phyloP scores from a whole-genome alignment of 371 early-diverging fungal genomes.

The Homolaphlyctis polyrhiza region DNA sequence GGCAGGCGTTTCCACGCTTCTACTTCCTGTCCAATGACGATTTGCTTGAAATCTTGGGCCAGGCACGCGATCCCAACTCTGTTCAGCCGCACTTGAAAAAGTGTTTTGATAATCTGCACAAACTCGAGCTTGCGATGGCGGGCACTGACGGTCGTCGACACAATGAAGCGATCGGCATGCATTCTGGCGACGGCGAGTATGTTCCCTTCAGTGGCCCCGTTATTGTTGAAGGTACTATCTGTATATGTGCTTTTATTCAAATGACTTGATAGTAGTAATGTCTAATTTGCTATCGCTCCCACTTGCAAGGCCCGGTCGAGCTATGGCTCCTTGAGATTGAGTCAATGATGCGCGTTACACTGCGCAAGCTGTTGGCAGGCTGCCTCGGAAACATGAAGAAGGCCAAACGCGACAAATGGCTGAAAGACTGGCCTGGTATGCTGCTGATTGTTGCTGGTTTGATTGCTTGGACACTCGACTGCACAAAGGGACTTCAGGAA shows the following conservation, averaged over 20 bases:
- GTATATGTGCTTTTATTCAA: background rate
- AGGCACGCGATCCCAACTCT: slow-evolving; percentile 48
- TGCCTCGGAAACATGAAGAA: slow-evolving; percentile 41
- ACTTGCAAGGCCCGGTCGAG: slow-evolving; percentile 45
- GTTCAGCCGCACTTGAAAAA: slow-evolving; percentile 55
- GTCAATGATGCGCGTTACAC: slow-evolving; percentile 38
- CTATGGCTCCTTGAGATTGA: slow-evolving; percentile 49
- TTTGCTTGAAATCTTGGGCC: slow-evolving; percentile 49
- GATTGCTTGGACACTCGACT: slow-evolving; percentile 51
- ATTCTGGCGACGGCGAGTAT: slow-evolving; percentile 53
- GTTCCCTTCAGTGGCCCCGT: slow-evolving; percentile 44
- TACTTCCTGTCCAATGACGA: slow-evolving; percentile 56
- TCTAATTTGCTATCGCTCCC: too few relatives aligned
- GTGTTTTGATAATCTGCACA: slow-evolving; percentile 50
- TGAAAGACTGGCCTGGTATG: slow-evolving; percentile 54
- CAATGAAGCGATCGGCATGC: slow-evolving; percentile 48
- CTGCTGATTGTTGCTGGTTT: slow-evolving; percentile 45
- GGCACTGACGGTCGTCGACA: slow-evolving; percentile 43
- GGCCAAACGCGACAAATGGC: slow-evolving; percentile 51
- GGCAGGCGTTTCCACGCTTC: slow-evolving; percentile 52
- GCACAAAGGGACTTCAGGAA: slow-evolving; percentile 42
- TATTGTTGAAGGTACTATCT: slow-evolving; percentile 33
- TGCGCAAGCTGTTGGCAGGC: slow-evolving; percentile 36
- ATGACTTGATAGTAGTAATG: background rate
- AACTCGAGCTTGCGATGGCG: slow-evolving; percentile 36